These are phyloP conservation scores for Dentipellis sp. DNA, from an alignment of 768 basidiomycete species.

Conservation along the genomic window DNA sequence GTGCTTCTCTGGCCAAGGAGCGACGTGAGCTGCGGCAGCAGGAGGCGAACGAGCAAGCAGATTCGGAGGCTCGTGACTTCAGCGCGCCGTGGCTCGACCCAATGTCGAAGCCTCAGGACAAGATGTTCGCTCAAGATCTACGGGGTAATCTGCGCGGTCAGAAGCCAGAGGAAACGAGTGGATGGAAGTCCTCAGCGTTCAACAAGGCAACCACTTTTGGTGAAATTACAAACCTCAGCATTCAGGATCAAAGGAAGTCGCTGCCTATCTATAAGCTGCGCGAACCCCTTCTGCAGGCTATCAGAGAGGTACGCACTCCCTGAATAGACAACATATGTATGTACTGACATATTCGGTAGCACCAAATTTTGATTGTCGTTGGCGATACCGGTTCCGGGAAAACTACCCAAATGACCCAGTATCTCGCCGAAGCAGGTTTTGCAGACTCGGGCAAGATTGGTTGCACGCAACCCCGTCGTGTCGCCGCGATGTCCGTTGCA, in stretches of 20 bases:
- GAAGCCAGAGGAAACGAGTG: slow-evolving; percentile 72
- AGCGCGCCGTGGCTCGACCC: slow-evolving; percentile 97
- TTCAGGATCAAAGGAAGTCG: slow-evolving; percentile 87
- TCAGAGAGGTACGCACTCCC: slow-evolving; percentile 65
- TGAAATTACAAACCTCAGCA: slow-evolving; percentile 81
- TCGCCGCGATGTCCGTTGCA: slow-evolving; percentile 98
- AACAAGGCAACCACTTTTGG: slow-evolving; percentile 97
- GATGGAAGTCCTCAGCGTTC: slow-evolving; percentile 87
- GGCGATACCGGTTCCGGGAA: slow-evolving; percentile 99
- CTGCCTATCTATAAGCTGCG: slow-evolving; percentile 94
- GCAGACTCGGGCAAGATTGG: slow-evolving; percentile 88
- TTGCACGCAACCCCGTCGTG: slow-evolving; percentile 98
- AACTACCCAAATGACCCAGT: slow-evolving; percentile 99
- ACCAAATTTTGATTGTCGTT: slow-evolving; percentile 96
- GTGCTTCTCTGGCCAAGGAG: slow-evolving; percentile 91
- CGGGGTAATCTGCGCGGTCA: slow-evolving; percentile 75
- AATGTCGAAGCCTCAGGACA: slow-evolving; percentile 84
- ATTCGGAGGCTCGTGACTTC: slow-evolving; percentile 91
- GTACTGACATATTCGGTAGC: slow-evolving; percentile 35
- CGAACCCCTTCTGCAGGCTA: slow-evolving; percentile 82
- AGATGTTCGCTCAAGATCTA: slow-evolving; percentile 88
- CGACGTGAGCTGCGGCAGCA: slow-evolving; percentile 90
- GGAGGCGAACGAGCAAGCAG: slow-evolving; percentile 88
- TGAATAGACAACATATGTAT: neutral
- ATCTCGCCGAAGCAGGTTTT: slow-evolving; percentile 90